Percentiles rank a stretch among this genome's conserved stretches.
phyloP scores from a whole-genome alignment of 2,329 filamentous ascomycete genomes.

The Trichoderma guizhouense region DNA sequence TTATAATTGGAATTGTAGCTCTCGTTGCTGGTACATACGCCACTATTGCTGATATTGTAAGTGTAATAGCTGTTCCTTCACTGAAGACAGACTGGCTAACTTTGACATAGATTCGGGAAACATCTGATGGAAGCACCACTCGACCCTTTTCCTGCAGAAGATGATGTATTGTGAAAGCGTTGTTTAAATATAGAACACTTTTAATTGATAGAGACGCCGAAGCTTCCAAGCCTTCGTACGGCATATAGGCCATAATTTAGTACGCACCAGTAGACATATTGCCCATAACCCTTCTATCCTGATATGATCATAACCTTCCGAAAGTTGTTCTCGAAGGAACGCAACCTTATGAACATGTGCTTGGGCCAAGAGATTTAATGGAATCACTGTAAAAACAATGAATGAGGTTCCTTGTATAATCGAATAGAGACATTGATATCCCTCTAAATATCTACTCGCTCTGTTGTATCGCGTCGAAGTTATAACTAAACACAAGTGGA shows the following conservation, averaged over 20 bases:
- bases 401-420: neutral
- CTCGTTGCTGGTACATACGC: slow-evolving; percentile 30
- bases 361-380: neutral
- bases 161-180: neutral
- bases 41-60: slow-evolving; percentile 31
- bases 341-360: neutral
- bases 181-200: neutral
- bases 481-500: neutral
- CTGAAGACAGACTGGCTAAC: neutral
- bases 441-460: neutral
- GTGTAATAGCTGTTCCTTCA: slow-evolving; percentile 2
- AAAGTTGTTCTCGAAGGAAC: neutral
- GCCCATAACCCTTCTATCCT: neutral
- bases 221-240: neutral
- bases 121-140: slow-evolving; percentile 20
- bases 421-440: neutral
- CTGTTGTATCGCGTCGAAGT: neutral
- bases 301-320: neutral
- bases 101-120: slow-evolving; percentile 23
- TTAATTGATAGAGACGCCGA: neutral
- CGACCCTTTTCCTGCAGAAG: slow-evolving; percentile 23
- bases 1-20: slow-evolving; percentile 28
- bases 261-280: neutral
- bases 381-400: neutral
- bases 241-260: neutral